Evolutionary conservation across 2,329 filamentous ascomycete genomes (phyloP).

Genomic region (Akanthomyces uredinophilus): DNA sequence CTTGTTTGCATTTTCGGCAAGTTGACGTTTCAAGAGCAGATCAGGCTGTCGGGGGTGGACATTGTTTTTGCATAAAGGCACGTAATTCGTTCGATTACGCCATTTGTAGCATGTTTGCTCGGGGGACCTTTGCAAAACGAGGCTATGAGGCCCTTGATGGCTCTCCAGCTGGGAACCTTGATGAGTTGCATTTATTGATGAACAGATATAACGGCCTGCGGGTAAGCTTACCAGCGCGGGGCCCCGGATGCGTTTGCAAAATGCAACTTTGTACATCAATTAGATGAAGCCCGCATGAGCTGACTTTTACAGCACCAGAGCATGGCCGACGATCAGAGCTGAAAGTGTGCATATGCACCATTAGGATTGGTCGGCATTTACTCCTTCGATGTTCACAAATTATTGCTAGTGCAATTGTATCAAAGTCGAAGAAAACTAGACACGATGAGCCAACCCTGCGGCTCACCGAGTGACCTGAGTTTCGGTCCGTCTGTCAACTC

Average conservation of each 20-base stretch:
- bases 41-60: too few relatives aligned
- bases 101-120: not conserved
- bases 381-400: not conserved
- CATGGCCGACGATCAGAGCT: not conserved
- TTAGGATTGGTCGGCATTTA: too few relatives aligned
- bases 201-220: not conserved
- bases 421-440: too few relatives aligned
- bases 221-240: not conserved
- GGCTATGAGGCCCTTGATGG: not conserved
- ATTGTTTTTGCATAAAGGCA: too few relatives aligned
- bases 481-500: conserved; percentile 4
- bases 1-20: too few relatives aligned
- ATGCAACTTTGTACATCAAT: not conserved
- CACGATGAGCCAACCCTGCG: not conserved
- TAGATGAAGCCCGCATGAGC: too few relatives aligned
- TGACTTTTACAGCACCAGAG: too few relatives aligned
- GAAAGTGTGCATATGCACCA: not conserved
- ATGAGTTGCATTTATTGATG: not conserved
- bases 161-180: not conserved
- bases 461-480: not conserved
- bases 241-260: not conserved
- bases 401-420: not conserved
- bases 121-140: not conserved
- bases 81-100: too few relatives aligned
- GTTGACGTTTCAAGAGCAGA: too few relatives aligned